Evolutionary conservation across 495 filamentous ascomycete species (phyloP).

Genomic region (Penicillium coprophilum): DNA sequence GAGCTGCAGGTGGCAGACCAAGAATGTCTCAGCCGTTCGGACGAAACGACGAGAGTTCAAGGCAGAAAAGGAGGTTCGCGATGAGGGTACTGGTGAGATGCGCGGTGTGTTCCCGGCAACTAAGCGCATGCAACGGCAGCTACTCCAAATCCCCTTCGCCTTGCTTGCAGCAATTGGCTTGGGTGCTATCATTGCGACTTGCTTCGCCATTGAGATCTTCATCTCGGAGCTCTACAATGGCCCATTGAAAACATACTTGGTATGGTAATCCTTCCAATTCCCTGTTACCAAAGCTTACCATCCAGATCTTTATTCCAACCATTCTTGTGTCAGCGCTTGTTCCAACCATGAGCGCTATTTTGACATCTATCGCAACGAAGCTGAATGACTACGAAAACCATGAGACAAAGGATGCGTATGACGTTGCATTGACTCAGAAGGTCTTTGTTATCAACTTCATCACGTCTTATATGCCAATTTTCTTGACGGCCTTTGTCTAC

Average conservation of each 20-base stretch:
- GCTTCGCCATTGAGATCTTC: conserved; percentile 95
- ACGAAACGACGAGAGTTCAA: conserved; percentile 72
- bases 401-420: conserved; percentile 76
- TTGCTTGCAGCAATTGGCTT: conserved; percentile 65
- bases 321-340: conserved; percentile 77
- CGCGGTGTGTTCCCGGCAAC: conserved; percentile 73
- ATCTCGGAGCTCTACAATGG: conserved; percentile 92
- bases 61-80: conserved; percentile 70
- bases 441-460: conserved; percentile 97
- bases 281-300: background rate
- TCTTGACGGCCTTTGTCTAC: conserved; percentile 94
- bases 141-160: conserved; percentile 88
- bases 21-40: conserved; percentile 80
- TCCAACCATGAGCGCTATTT: conserved; percentile 72
- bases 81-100: conserved; percentile 83
- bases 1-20: conserved; percentile 88
- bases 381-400: conserved; percentile 92
- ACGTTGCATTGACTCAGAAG: conserved; percentile 81
- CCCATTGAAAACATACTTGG: conserved; percentile 80
- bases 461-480: conserved; percentile 89
- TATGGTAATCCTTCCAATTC: conserved; percentile 39
- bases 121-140: conserved; percentile 74
- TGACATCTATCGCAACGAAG: conserved; percentile 72
- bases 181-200: conserved; percentile 78
- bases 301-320: conserved; percentile 82